Conservation (phyloP, 1,139 yeast species). For the Trichomonascaceae sp. region DNA sequence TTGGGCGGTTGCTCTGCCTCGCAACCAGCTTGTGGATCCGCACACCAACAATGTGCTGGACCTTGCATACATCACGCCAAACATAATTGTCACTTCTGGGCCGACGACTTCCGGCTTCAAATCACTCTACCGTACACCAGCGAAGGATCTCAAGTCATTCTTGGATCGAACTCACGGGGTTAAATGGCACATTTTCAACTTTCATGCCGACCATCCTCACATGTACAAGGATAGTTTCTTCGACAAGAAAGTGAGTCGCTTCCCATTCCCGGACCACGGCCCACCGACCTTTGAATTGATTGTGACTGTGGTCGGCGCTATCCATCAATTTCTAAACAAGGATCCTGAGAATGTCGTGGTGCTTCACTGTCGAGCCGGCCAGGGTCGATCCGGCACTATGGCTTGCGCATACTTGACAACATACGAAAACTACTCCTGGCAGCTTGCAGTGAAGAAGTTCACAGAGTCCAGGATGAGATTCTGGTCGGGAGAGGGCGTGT, state of each 20-base stretch:
- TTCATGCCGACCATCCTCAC: slow-evolving; percentile 49
- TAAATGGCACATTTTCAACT: slow-evolving; percentile 64
- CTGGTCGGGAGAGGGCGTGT: slow-evolving; percentile 51
- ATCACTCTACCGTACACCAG: slow-evolving; percentile 41
- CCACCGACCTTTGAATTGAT: slow-evolving; percentile 54
- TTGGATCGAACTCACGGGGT: slow-evolving; percentile 36
- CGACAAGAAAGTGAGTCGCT: slow-evolving; percentile 27
- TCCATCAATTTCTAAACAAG: slow-evolving; percentile 32
- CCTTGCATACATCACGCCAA: slow-evolving; percentile 48
- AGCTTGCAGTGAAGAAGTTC: slow-evolving; percentile 39
- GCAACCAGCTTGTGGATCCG: too few species aligned
- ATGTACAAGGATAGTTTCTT: slow-evolving; percentile 29
- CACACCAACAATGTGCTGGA: too few species aligned
- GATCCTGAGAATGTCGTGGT: slow-evolving; percentile 41
- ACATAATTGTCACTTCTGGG: slow-evolving; percentile 57
- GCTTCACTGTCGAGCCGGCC: slow-evolving; percentile 84
- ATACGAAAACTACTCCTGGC: slow-evolving; percentile 24
- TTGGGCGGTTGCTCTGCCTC: too few species aligned
- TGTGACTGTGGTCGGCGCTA: slow-evolving; percentile 31
- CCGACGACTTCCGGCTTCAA: slow-evolving; percentile 41
- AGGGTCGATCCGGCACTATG: slow-evolving; percentile 78
- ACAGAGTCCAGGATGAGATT: slow-evolving; percentile 45
- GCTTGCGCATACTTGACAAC: slow-evolving; percentile 60
- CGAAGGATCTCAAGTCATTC: slow-evolving; percentile 38
- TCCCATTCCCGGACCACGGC: slow-evolving; percentile 64